Conservation (phyloP, 2,329 filamentous ascomycete species). For the Calonectria multiphialidica region DNA sequence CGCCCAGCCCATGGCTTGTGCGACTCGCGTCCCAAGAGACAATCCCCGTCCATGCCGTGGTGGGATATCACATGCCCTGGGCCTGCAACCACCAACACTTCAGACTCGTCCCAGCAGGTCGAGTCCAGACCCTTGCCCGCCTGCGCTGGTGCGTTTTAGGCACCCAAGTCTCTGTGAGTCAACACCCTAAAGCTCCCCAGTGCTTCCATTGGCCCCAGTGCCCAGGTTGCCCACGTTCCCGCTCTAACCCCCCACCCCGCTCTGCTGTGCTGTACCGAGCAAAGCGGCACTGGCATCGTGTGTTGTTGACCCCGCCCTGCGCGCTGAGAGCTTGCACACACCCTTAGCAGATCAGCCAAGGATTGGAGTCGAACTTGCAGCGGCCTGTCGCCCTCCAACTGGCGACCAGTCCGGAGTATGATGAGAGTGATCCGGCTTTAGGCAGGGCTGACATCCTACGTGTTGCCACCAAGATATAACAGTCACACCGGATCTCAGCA, state of each 20-base stretch:
- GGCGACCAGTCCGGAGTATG: conserved; percentile 2
- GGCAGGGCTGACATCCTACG: not conserved
- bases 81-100: not conserved
- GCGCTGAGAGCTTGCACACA: not conserved
- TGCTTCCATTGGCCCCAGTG: not conserved
- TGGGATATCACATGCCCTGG: conserved; percentile 2
- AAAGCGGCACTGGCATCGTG: not conserved
- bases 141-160: not conserved
- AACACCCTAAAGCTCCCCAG: not conserved
- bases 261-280: not conserved
- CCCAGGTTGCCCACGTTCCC: not conserved
- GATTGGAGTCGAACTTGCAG: not conserved
- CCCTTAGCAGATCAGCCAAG: not conserved
- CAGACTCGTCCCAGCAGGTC: not conserved
- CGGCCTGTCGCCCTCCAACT: not conserved
- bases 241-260: not conserved
- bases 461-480: conserved; percentile 1
- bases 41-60: conserved; percentile 9
- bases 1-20: conserved; percentile 20
- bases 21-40: conserved; percentile 6
- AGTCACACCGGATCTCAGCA: not conserved
- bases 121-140: conserved; percentile 10
- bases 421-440: not conserved
- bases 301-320: conserved; percentile 4
- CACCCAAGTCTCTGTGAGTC: not conserved